Percentiles rank a stretch among this genome's conserved stretches.
Evolutionary conservation across 1,284 basidiomycete species (phyloP).

Genomic region (Trametes versicolor): DNA sequence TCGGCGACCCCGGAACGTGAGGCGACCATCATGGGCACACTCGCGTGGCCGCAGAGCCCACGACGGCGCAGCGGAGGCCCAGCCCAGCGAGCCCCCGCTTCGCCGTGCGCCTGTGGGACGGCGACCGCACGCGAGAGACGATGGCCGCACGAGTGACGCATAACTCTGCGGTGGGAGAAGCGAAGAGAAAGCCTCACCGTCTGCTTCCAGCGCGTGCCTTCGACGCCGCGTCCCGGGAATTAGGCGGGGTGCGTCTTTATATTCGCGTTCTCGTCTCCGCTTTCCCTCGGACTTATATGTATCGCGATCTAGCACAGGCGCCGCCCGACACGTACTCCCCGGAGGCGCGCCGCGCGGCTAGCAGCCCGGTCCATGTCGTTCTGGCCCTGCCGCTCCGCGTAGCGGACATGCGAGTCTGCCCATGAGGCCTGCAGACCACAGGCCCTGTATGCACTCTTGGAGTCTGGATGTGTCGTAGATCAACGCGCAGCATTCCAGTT

Average conservation of each 20-base stretch:
- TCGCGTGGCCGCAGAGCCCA: constrained; percentile 3
- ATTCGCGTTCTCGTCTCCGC: neutral
- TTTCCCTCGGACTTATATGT: neutral
- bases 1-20: constrained; percentile 27
- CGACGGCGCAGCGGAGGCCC: neutral
- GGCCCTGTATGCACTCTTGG: no score
- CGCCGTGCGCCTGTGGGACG: neutral
- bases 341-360: no score
- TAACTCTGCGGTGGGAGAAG: neutral
- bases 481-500: neutral
- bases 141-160: neutral
- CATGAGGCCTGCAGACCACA: neutral
- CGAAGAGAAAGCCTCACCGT: neutral
- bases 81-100: neutral
- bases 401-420: neutral
- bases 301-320: neutral
- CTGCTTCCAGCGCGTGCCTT: neutral
- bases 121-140: neutral
- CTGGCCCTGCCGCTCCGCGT: no score
- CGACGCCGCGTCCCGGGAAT: neutral
- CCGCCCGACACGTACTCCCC: neutral
- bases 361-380: neutral
- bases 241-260: neutral
- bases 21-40: neutral
- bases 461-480: constrained; percentile 1